Evolutionary conservation across 2,329 filamentous ascomycete species (phyloP), one percentile per base, ranked within the genome.

Genomic region (Fusarium tuaranense): DNA sequence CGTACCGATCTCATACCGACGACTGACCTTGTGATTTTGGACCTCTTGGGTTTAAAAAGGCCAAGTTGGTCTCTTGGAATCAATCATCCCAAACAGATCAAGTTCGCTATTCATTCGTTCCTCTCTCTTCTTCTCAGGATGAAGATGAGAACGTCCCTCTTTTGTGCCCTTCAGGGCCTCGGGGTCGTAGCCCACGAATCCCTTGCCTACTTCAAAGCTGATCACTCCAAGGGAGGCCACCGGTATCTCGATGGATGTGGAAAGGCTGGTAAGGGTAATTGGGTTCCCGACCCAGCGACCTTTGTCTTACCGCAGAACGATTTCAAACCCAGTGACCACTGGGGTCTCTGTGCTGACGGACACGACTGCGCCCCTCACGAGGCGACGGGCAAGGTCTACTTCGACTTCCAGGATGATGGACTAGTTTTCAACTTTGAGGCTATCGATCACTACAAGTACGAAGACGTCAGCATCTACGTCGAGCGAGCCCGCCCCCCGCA

Each of bases 381-480:
- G 36, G 74, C 78, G 5, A 30, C 75, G 30, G 69, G 70, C 53
- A 73, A 78, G 65, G 78, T 78, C 30, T 71, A 51, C 63, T 79
- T 78, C 63, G 74, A 75, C 53, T 79, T 79, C 67, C 68, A 78
- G 55, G 76, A 79, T 22, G 76, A 79, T 7, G 74, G 65, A 20
- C 65, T 79, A 4, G 51, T 78, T 25, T 74, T 79, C 63, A 69
- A 78, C 60, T 78, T 79, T 44, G 59, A 72, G 18, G 61, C 71
- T 30, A 76, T 78, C 55, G 63, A 75, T 27, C 75, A 74, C 65
- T 78, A 79, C 74, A 77, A 78, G 69, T 79, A 77, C n/a, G 78
- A 79, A 25, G 78, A 79, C 70, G 76, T 79, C 9, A 62, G 62
- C 14, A 61, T 79, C 30, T 70, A 73, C 20, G 51, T 79, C 41